These are phyloP conservation scores for Penicillium capsulatum DNA, from an alignment of 2,329 filamentous ascomycete genomes.

Conservation along the genomic window DNA sequence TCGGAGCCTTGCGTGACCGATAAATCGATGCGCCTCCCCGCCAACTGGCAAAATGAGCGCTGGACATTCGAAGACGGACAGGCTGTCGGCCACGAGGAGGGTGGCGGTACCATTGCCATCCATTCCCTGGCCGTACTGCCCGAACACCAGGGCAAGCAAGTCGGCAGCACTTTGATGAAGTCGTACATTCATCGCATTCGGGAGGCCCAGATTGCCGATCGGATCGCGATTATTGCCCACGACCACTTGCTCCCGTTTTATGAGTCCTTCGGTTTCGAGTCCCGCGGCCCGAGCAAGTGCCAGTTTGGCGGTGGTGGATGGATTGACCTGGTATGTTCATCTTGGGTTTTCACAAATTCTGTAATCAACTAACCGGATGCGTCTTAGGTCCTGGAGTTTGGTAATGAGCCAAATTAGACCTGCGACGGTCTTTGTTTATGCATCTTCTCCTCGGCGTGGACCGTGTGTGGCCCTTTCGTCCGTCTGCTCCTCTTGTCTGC, in stretches of 20 bases:
- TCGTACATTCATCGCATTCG: slow-evolving; percentile 74
- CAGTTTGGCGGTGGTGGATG: slow-evolving; percentile 75
- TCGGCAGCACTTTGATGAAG: slow-evolving; percentile 70
- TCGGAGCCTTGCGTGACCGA: slow-evolving; percentile 63
- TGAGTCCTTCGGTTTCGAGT: slow-evolving; percentile 67
- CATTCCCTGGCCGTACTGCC: slow-evolving; percentile 80
- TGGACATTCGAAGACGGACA: slow-evolving; percentile 40
- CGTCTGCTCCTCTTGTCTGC: slow-evolving; percentile 9
- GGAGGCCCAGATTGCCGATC: slow-evolving; percentile 64
- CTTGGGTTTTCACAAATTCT: not conserved
- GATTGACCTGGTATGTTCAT: slow-evolving; percentile 67
- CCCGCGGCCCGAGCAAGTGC: slow-evolving; percentile 63
- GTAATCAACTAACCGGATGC: slow-evolving; percentile 7
- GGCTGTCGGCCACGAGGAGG: slow-evolving; percentile 64
- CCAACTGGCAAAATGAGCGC: slow-evolving; percentile 57
- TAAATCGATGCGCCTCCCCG: slow-evolving; percentile 68
- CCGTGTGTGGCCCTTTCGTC: slow-evolving; percentile 11
- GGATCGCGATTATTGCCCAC: slow-evolving; percentile 72
- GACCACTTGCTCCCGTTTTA: slow-evolving; percentile 72
- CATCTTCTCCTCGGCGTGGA: slow-evolving; percentile 21
- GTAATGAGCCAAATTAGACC: slow-evolving; percentile 18
- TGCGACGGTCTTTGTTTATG: slow-evolving; percentile 6
- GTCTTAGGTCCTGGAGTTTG: slow-evolving; percentile 30
- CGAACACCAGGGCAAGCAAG: slow-evolving; percentile 66
- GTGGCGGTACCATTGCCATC: slow-evolving; percentile 69